Evolutionary conservation across 2,329 filamentous ascomycete species (phyloP), one percentile per base, ranked within the genome.

Genomic region (Xylariales sp.): DNA sequence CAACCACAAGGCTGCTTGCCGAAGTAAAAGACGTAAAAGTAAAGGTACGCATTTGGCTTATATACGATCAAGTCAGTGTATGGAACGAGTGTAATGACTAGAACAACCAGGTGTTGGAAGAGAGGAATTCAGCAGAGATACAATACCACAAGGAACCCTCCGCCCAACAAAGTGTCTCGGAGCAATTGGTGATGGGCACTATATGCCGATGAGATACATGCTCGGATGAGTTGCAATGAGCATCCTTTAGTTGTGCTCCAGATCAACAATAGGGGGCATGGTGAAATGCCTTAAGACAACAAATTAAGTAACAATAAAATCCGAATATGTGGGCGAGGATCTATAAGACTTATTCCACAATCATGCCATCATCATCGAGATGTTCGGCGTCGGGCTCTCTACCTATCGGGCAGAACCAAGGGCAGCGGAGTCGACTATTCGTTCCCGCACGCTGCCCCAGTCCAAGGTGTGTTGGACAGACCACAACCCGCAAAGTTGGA

Each of bases 1-100:
- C 43, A 46, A 43, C 36, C 15, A 39, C 33, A 21, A 51, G 27
- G 20, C 38, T 46, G 46, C 50, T 40, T 40, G 44, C 47, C 15
- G 55, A 36, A 19, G 43, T 43, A n/a, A 43, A 45, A 22, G 43
- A 45, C 27, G 45, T 37, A 15, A 44, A 34, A n/a, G 18, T 41
- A 40, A 40, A 38, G 14, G 39, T 18, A 39, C 39, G 42, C 45
- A 47, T 47, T 12, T 22, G 42, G 38, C 19, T 14, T 20, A 31
- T 41, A 34, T 11, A 31, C 15, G 24, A 36, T 45, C 20, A 40
- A 50, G 43, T 46, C 45, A 52, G 25, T 33, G 48, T 24, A 16
- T 22, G 28, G 14, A 45, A 46, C 35, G 42, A 50, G 24, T 34
- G 47, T 45, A 21, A 29, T 18, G 35, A 27, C 22, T 20, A 39